Evolutionary conservation across 768 basidiomycete species (phyloP).

Genomic region (Grammothele lineata): DNA sequence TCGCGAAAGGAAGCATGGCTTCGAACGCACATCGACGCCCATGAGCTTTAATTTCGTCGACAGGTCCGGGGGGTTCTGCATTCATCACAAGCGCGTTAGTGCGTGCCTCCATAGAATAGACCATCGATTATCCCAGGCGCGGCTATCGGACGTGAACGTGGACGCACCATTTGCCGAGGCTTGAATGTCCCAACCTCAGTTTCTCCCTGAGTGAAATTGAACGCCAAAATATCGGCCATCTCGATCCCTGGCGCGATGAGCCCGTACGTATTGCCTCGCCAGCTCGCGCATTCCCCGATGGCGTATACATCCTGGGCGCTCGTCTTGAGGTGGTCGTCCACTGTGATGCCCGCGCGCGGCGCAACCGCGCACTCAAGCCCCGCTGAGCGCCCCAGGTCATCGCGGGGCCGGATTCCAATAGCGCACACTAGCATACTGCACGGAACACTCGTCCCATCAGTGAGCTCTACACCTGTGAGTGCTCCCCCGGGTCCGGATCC

Average conservation of each 20-base stretch:
- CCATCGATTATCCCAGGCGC: too few species aligned
- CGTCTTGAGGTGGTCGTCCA: constrained; percentile 54
- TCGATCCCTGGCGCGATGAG: constrained; percentile 72
- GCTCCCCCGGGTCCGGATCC: constrained; percentile 17
- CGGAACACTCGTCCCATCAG: constrained; percentile 40
- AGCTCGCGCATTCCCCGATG: constrained; percentile 73
- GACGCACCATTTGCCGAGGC: constrained; percentile 39
- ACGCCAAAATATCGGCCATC: constrained; percentile 73
- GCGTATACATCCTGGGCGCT: constrained; percentile 60
- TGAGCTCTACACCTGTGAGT: constrained; percentile 48
- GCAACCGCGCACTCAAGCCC: constrained; percentile 47
- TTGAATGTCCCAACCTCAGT: constrained; percentile 37
- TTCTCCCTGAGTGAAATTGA: constrained; percentile 60
- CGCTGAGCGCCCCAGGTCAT: constrained; percentile 53
- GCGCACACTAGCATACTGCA: constrained; percentile 61
- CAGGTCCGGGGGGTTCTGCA: constrained; percentile 58
- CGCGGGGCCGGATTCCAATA: constrained; percentile 67
- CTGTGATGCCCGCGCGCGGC: constrained; percentile 50
- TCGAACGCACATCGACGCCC: constrained; percentile 45
- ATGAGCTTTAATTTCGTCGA: constrained; percentile 69
- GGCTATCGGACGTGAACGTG: too few species aligned
- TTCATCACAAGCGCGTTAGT: too few species aligned
- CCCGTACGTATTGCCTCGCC: constrained; percentile 65
- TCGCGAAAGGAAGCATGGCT: neutral
- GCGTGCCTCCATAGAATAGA: too few species aligned